Evolutionary conservation across 768 basidiomycete species (phyloP).

Genomic region (Obba rivulosa): DNA sequence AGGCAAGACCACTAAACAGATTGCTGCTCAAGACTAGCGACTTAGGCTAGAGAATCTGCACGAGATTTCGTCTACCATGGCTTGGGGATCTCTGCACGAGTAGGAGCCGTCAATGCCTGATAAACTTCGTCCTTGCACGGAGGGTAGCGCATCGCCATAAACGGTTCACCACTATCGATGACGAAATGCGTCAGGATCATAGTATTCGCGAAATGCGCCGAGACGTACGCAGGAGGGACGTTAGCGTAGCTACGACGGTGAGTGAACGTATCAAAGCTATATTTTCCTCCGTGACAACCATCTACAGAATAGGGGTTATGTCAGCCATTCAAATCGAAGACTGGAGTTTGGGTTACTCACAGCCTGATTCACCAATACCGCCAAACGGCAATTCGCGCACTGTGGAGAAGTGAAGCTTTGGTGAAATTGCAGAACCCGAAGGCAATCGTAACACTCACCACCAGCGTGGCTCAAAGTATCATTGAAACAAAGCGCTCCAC

Average conservation of each 20-base stretch:
- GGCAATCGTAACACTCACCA: constrained; percentile 31
- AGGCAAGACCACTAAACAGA: too few relatives aligned
- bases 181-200: neutral
- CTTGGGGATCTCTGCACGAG: neutral
- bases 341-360: constrained; percentile 37
- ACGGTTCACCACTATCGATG: constrained; percentile 19
- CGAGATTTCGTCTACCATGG: too few relatives aligned
- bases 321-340: neutral
- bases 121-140: constrained; percentile 26
- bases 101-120: neutral
- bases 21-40: too few relatives aligned
- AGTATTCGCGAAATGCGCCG: neutral
- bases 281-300: constrained; percentile 46
- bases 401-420: constrained; percentile 12
- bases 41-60: too few relatives aligned
- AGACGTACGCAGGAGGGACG: constrained; percentile 17
- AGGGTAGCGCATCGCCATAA: constrained; percentile 23
- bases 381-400: constrained; percentile 42
- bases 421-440: too few relatives aligned
- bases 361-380: constrained; percentile 59
- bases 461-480: constrained; percentile 53
- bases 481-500: constrained; percentile 54
- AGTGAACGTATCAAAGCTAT: constrained; percentile 42
- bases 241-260: constrained; percentile 20
- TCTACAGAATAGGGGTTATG: constrained; percentile 30